phyloP scores from a whole-genome alignment of 2,329 filamentous ascomycete genomes.

The Epichloe gansuensis region DNA sequence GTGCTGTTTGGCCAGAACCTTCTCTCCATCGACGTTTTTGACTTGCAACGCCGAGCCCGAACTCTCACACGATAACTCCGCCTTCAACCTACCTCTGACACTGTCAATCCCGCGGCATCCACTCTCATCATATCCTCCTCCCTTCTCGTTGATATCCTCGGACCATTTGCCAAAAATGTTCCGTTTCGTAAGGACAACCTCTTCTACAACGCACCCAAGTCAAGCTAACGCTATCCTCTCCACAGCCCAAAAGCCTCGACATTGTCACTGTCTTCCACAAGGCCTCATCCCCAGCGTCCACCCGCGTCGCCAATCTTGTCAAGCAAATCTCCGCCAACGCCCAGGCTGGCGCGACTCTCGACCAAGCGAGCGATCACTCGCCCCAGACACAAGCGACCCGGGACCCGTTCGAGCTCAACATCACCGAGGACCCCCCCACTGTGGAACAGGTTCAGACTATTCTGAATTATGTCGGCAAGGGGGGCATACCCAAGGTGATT shows the following conservation, averaged over 20 bases:
- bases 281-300: slow-evolving; percentile 57
- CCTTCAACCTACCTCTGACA: no score
- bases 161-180: slow-evolving; percentile 10
- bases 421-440: slow-evolving; percentile 76
- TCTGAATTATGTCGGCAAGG: slow-evolving; percentile 62
- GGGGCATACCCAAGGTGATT: slow-evolving; percentile 49
- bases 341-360: slow-evolving; percentile 52
- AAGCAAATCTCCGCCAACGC: slow-evolving; percentile 68
- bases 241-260: slow-evolving; percentile 69
- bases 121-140: no score
- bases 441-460: slow-evolving; percentile 72
- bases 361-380: slow-evolving; percentile 57
- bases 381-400: slow-evolving; percentile 40
- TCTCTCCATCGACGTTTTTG: neutral
- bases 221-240: neutral
- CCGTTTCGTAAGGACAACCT: slow-evolving; percentile 10
- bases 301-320: slow-evolving; percentile 60
- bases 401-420: slow-evolving; percentile 72
- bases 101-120: neutral
- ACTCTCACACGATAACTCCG: neutral
- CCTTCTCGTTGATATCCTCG: neutral
- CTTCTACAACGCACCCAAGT: neutral
- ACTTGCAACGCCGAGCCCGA: neutral
- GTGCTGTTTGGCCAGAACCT: neutral
- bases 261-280: slow-evolving; percentile 95